Evolutionary conservation across 176 grass and related monocot genomes (phyloP), one percentile per base, ranked within the genome.

Genomic region (Oropetium thomaeum): DNA sequence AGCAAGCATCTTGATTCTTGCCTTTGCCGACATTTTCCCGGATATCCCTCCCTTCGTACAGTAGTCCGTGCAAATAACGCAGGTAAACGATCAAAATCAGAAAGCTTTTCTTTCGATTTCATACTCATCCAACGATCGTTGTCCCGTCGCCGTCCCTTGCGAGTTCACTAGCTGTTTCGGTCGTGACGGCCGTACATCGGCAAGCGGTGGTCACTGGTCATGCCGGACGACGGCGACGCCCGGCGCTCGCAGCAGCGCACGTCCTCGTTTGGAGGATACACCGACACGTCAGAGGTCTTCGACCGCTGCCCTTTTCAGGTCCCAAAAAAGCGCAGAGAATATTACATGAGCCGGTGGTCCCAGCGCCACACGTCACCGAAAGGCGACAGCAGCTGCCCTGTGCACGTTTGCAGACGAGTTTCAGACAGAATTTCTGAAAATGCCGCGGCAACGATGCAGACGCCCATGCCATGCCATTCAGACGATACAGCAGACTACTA

Each of bases 321-420:
- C 43, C 41, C 26, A 45, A 25, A 41, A 41, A 55, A 0, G 48
- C 19, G 37, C 38, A 29, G 16, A 15, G 76, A 79, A 58, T 23
- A 58, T 79, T 68, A 41, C n/a, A n/a, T n/a, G n/a, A n/a, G n/a
- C n/a, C n/a, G n/a, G 13, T 77, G 34, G 47, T 67, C 52, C 64
- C 62, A 22, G 19, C 48, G 25, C 31, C 34, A 2, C 5, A 8
- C 34, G 34, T 16, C 35, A 4, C 10, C 13, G 4, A 54, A 63
- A 17, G n/a, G 13, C 15, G 59, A 49, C 0, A n/a, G 52, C 22
- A 10, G 54, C 14, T 16, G 45, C 47, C n/a, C n/a, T n/a, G n/a
- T 7, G 1, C 7, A 52, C 15, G 57, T 59, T 15, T 30, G 27
- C 12, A 58, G 4, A 30, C 11, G 26, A 30, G 10, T 59, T 16